These are phyloP conservation scores for Trichophyton rubrum DNA, from an alignment of 2,329 filamentous ascomycete species.

Conservation along the genomic window DNA sequence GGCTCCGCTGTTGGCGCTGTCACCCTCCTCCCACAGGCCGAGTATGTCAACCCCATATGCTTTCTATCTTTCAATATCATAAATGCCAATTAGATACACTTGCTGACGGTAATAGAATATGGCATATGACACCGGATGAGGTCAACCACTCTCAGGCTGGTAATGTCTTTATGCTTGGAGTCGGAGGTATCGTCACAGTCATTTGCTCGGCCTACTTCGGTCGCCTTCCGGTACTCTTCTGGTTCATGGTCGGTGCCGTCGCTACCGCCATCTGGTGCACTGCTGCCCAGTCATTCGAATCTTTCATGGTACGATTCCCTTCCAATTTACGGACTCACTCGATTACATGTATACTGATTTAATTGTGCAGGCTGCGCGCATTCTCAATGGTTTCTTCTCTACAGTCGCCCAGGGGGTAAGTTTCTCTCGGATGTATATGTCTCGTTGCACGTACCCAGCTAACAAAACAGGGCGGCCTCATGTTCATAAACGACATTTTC, in stretches of 20 bases:
- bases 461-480: constrained; percentile 25
- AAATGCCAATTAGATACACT: not conserved
- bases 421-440: not conserved
- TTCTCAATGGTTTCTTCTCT: constrained; percentile 36
- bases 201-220: constrained; percentile 33
- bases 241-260: constrained; percentile 26
- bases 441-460: not conserved
- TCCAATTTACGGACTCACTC: not conserved
- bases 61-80: no score
- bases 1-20: constrained; percentile 31
- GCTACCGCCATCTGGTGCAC: constrained; percentile 31
- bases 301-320: constrained; percentile 21
- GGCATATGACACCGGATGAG: constrained; percentile 27
- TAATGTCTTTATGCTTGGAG: constrained; percentile 36
- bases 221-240: constrained; percentile 34
- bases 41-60: constrained; percentile 13
- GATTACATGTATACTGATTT: not conserved
- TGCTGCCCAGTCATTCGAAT: constrained; percentile 25
- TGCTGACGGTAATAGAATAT: constrained; percentile 16
- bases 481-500: constrained; percentile 34
- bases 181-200: constrained; percentile 32
- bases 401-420: constrained; percentile 30
- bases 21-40: constrained; percentile 29
- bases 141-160: constrained; percentile 32
- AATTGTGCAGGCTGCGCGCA: constrained; percentile 23